Evolutionary conservation across 176 grass and related monocot species (phyloP), one percentile per base, ranked within the genome.

Genomic region (Eleusine coracana): DNA sequence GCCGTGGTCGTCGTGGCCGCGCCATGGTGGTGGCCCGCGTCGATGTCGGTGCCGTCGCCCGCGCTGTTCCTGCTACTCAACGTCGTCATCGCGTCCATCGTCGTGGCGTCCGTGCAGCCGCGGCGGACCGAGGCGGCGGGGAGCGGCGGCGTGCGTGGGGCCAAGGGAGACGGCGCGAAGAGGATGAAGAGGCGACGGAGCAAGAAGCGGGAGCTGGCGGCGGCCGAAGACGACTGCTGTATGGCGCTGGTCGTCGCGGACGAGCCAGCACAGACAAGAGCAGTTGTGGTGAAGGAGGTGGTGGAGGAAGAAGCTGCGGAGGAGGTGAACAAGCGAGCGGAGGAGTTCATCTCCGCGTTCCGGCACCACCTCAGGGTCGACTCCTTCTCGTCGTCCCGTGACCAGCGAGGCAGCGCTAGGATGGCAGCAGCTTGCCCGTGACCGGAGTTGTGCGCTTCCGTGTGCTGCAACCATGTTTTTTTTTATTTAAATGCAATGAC

Each of bases 321-420:
- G 79, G 96, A 98, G 91, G 80, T 98, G 82, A 85, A 98, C 66
- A 87, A 74, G 71, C 79, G 96, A 25, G 93, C 87, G 31, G 96
- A 98, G 80, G 96, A 90, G 74, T 98, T 95, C 84, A 98, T 98
- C 65, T 75, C 72, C 38, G 93, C 93, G 34, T 98, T 98, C 79
- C 79, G 91, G 59, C 89, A 78, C 83, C 96, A 95, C 54, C 89
- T 98, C 66, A 86, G 84, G 80, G 82, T 90, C 70, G 96, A 98
- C 51, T 93, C 96, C 34, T 90, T 68, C 68, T 90, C 94, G 56
- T 84, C 87, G 3, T 66, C 46, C 46, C 39, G 14, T 37, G 31
- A 40, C 79, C 49, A 38, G 45, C 70, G 76, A 72, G 68, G 84
- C 60, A 29, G 63, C 73, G 46, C 83, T 21, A 39, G 49, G 41